These are phyloP conservation scores for Chytriomyces sp. DNA, from an alignment of 192 early-diverging fungal genomes.

Conservation along the genomic window DNA sequence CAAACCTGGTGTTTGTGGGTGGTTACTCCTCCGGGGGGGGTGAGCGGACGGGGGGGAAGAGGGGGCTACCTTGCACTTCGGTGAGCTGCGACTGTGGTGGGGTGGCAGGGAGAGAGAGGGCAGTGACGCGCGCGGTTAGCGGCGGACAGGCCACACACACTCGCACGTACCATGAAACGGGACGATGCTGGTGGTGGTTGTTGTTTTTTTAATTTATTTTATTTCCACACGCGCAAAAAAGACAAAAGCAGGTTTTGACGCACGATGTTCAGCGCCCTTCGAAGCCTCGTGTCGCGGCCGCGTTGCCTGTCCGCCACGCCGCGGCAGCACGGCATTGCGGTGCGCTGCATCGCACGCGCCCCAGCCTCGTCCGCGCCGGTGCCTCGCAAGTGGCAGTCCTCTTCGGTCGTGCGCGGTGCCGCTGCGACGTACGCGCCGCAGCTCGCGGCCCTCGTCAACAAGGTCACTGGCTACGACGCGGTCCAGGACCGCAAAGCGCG, in stretches of 20 bases:
- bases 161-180: background rate
- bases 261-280: background rate
- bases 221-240: background rate
- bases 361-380: background rate
- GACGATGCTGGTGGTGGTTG: background rate
- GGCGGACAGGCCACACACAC: background rate
- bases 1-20: too few relatives aligned
- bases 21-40: slow-evolving; percentile 9
- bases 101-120: background rate
- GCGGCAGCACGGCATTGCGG: too few relatives aligned
- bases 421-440: background rate
- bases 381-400: background rate
- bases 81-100: slow-evolving; percentile 1
- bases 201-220: background rate
- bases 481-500: slow-evolving; percentile 39
- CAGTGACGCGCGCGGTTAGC: background rate
- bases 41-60: background rate
- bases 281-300: background rate
- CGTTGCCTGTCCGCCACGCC: background rate
- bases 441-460: slow-evolving; percentile 26
- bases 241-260: background rate
- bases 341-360: too few relatives aligned
- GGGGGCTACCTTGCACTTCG: slow-evolving; percentile 5
- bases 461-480: slow-evolving; percentile 41
- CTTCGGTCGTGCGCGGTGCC: background rate